Evolutionary conservation across 768 basidiomycete genomes (phyloP).

Genomic region (Lentinula sp.): DNA sequence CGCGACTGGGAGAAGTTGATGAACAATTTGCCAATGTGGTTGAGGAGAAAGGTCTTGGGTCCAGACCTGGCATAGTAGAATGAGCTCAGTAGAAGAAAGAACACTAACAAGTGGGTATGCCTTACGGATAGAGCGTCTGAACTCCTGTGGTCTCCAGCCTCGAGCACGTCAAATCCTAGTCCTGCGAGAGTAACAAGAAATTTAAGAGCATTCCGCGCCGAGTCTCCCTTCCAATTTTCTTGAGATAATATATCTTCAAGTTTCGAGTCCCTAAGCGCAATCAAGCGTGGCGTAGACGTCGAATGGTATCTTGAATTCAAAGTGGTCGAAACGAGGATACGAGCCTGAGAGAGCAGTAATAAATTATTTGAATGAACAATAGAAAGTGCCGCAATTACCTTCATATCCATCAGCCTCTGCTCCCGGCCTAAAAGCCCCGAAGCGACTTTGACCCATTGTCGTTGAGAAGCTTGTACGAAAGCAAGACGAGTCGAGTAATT

Average conservation of each 20-base stretch:
- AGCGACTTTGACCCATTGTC: background rate
- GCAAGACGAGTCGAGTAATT: background rate
- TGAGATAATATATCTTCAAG: slow-evolving; percentile 16
- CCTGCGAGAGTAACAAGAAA: slow-evolving; percentile 22
- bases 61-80: background rate
- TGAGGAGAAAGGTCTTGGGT: background rate
- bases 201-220: slow-evolving; percentile 18
- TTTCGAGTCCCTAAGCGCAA: slow-evolving; percentile 25
- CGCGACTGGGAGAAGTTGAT: slow-evolving; percentile 29
- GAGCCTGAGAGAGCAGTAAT: background rate
- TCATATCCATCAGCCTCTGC: background rate
- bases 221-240: slow-evolving; percentile 18
- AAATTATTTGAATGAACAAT: too few relatives aligned
- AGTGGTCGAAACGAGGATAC: background rate
- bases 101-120: background rate
- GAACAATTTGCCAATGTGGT: background rate
- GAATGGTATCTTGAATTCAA: slow-evolving; percentile 17
- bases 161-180: slow-evolving; percentile 11
- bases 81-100: background rate
- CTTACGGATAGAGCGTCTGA: background rate
- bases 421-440: background rate
- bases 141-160: background rate
- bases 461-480: slow-evolving; percentile 4
- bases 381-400: background rate
- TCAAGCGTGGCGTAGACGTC: slow-evolving; percentile 22